A percentile compares a stretch with the other conserved stretches of the same genome.
These are phyloP conservation scores for Aspergillus glaucus DNA, from an alignment of 2,329 filamentous ascomycete species.

Conservation along the genomic window DNA sequence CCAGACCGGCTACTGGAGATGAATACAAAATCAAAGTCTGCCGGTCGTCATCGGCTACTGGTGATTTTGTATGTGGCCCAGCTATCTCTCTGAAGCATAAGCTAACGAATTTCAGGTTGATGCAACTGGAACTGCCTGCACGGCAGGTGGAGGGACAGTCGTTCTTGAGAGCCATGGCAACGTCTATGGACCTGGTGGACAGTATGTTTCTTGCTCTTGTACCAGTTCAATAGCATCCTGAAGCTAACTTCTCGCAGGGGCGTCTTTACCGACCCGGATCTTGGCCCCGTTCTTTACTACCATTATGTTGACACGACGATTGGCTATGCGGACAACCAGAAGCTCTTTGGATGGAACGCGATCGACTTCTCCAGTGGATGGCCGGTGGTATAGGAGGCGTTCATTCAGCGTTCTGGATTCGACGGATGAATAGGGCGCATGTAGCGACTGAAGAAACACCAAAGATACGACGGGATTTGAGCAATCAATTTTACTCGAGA, in stretches of 20 bases:
- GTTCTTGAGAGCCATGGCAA: slow-evolving; percentile 55
- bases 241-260: slow-evolving; percentile 18
- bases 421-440: neutral
- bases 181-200: slow-evolving; percentile 61
- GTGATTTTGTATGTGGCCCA: slow-evolving; percentile 44
- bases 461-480: no score
- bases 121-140: slow-evolving; percentile 48
- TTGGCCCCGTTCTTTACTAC: slow-evolving; percentile 56
- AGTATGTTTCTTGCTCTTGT: slow-evolving; percentile 42
- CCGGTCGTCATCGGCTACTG: slow-evolving; percentile 46
- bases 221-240: neutral
- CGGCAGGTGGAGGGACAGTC: slow-evolving; percentile 53
- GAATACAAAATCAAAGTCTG: slow-evolving; percentile 64
- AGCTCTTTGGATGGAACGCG: slow-evolving; percentile 40
- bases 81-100: neutral
- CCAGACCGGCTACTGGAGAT: slow-evolving; percentile 46
- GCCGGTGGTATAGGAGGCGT: slow-evolving; percentile 26
- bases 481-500: no score
- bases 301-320: slow-evolving; percentile 52
- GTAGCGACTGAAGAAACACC: no score
- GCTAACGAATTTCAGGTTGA: slow-evolving; percentile 38
- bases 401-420: neutral
- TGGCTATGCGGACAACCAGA: slow-evolving; percentile 42
- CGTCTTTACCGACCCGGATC: slow-evolving; percentile 23
- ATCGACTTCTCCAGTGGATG: slow-evolving; percentile 36